Base-by-base conservation (phyloP, 805 yeast species). In the Saccharomyces kudriavzevii region DNA sequence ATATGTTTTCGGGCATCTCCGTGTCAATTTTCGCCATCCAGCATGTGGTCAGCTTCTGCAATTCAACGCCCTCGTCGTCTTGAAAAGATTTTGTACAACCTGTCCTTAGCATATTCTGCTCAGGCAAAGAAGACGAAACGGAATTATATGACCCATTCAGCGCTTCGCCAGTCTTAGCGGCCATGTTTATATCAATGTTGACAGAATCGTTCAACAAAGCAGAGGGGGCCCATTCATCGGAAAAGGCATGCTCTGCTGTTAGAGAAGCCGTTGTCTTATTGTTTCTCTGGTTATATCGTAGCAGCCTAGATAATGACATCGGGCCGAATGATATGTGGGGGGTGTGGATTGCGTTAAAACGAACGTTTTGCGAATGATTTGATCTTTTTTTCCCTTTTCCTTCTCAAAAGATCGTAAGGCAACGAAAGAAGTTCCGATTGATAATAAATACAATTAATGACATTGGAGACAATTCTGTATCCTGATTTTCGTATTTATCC, bases 1-100 rank as follows among this genome's bases (percentile, higher is more conserved):
- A 49, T 5, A 65, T 63, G 55, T 71, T 72, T 28, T 69, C 62
- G 9, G 75, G 74, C 55, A 61, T 50, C 51, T 64, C 25, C 0
- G 68, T 69, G 10, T 62, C 63, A 54, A 60, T 62, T 25, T 63
- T 61, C 50, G 58, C 59, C 29, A 54, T 46, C 51, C 54, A 56
- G 11, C 60, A 35, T 9, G 43, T 45, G 27, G 29, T 45, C 20
- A 25, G n/a, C 8, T 25, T 45, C n/a, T 45, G 48, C 48, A 45
- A 22, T 5, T n/a, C 11, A 2, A 31, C 22, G 20, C 27, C 17
- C 17, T 45, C 22, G 29, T 45, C 48, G n/a, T 25, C 29, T 5
- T 20, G 5, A 9, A 31, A 27, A 26, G 48, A 45, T 45, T 22
- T 6, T 10, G 20, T 35, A 20, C 11, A 35, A 17, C 10, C 22